Evolutionary conservation across 2,329 filamentous ascomycete genomes (phyloP).

Genomic region (Colletotrichum sp.): DNA sequence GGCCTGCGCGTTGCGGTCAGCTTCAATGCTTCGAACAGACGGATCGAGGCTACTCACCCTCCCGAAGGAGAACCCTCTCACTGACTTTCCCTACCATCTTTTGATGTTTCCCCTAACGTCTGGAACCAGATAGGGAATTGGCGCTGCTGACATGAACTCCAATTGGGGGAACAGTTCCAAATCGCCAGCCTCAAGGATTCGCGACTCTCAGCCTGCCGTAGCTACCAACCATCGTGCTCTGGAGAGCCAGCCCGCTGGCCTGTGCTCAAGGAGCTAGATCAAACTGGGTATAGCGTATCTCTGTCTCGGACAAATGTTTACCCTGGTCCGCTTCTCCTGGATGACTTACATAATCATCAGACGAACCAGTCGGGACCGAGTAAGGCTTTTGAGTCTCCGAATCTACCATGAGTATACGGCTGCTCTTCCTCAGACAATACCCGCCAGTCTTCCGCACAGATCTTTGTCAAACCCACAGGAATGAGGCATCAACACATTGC

Average conservation of each 20-base stretch:
- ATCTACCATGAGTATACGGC: neutral
- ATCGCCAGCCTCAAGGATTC: conserved; percentile 11
- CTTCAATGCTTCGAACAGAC: neutral
- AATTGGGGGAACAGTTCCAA: neutral
- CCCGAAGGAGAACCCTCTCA: conserved; percentile 67
- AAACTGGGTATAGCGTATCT: neutral
- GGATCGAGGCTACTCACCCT: conserved; percentile 51
- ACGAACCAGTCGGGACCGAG: neutral
- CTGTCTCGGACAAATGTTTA: neutral
- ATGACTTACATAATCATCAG: neutral
- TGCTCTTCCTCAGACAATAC: neutral
- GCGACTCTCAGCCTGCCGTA: conserved; percentile 12
- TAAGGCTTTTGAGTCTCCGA: neutral
- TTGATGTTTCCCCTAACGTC: conserved; percentile 5
- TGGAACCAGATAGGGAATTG: neutral
- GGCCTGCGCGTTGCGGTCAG: conserved; percentile 59
- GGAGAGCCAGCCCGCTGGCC: neutral
- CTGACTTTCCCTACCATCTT: conserved; percentile 69
- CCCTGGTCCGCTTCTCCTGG: neutral
- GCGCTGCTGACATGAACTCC: neutral
- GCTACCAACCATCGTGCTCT: neutral
- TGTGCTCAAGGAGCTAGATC: neutral
- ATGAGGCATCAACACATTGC: neutral
- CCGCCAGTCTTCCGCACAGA: neutral
- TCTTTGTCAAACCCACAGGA: neutral